Base-by-base conservation (phyloP, 129 eudicot genomes). In the Artemisia annua region DNA sequence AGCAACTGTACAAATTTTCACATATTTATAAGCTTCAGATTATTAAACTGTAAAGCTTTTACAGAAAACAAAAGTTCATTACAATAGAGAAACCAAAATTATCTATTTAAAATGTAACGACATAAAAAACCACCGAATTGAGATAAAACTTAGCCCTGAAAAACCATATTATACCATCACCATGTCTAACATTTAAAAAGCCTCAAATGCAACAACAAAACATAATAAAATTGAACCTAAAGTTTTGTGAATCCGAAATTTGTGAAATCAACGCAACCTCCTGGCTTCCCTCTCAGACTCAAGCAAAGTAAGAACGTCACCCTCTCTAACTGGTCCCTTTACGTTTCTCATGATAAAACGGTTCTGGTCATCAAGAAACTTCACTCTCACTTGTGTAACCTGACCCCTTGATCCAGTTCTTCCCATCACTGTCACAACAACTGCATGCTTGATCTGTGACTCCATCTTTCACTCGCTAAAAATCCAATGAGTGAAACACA, bases 231-330 rank as follows among this genome's bases (percentile, higher is more conserved):
- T 57, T n/a, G 22, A 75, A 65, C 67, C 48, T 32, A 13, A 3
- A 53, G 32, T 14, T 43, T 54, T n/a, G 5, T 51, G n/a, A 12
- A 54, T 13, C 44, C 18, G 15, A 11, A 18, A 1, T 19, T 22
- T 16, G 5, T 16, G 39, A 65, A 66, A 75, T 71, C 81, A 81
- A 15, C 77, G 80, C 66, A 81, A 54, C 69, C 85, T 81, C 62
- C 85, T 75, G 20, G 85, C 85, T 51, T 81, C 85, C 67, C 85
- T 81, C 81, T 81, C 85, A 0, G 85, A 81, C 72, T 76, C 85
- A 11, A 76, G 85, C 66, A 81, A 69, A 2, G 85, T 81, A 48
- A 81, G 85, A 66, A 71, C 71, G 59, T 81, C 85, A 44, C 85
- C 85, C 44, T 81, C 81, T 35, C 85, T 44, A 18, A 76, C 78